A percentile compares a stretch with the other conserved stretches of the same genome.
Evolutionary conservation across 768 basidiomycete species (phyloP).

Genomic region (Mycena vulgaris): DNA sequence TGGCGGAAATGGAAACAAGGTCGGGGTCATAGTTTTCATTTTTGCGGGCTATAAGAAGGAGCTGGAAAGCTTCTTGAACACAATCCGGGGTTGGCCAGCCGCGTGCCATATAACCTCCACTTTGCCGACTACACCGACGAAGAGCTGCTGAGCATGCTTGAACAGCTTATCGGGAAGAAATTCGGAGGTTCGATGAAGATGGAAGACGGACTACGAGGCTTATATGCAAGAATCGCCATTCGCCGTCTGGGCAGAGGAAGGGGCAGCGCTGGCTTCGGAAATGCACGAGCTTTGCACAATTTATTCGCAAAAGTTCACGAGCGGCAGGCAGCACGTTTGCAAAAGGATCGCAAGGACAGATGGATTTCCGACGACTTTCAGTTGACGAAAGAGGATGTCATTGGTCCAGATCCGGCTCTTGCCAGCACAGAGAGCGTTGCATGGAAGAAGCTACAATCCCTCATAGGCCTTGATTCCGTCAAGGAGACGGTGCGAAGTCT

Average conservation of each 20-base stretch:
- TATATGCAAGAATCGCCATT: constrained; percentile 69
- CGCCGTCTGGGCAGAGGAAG: constrained; percentile 73
- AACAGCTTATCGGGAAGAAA: constrained; percentile 59
- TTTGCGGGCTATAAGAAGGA: constrained; percentile 79
- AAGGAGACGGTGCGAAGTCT: constrained; percentile 68
- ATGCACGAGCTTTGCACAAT: constrained; percentile 73
- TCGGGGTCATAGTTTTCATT: constrained; percentile 76
- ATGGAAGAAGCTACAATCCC: constrained; percentile 65
- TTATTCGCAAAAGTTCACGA: constrained; percentile 61
- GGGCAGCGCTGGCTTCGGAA: constrained; percentile 72
- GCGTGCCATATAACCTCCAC: constrained; percentile 71
- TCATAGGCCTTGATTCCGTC: constrained; percentile 70
- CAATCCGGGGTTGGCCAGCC: constrained; percentile 78
- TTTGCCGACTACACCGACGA: constrained; percentile 74
- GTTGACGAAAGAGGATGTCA: constrained; percentile 68
- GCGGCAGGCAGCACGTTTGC: constrained; percentile 69
- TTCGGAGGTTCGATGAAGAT: constrained; percentile 67
- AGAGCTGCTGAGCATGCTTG: constrained; percentile 70
- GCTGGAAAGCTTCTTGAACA: constrained; percentile 85
- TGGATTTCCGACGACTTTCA: constrained; percentile 63
- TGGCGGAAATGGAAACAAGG: constrained; percentile 83
- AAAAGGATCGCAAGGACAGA: constrained; percentile 57
- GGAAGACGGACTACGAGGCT: constrained; percentile 66
- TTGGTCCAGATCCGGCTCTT: constrained; percentile 73
- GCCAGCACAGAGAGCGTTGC: constrained; percentile 61